Conservation (phyloP, 148 eudicot genomes). For the Rhododendron kiyosumense region DNA sequence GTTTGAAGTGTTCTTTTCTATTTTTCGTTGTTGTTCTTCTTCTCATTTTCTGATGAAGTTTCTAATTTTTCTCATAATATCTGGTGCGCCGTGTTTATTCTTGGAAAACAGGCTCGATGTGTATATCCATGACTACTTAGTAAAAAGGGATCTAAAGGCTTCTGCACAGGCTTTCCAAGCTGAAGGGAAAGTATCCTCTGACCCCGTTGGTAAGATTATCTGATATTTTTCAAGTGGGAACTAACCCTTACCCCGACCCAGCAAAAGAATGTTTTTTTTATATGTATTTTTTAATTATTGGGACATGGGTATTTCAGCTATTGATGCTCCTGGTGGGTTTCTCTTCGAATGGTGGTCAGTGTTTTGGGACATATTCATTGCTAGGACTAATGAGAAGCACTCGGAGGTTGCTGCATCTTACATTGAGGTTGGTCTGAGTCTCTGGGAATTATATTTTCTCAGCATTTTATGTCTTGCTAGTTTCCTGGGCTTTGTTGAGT, state of each 20-base stretch:
- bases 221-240: background rate
- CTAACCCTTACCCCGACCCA: background rate
- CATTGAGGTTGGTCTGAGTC: conserved; percentile 53
- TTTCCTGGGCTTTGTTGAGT: background rate
- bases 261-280: background rate
- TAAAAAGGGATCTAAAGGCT: conserved; percentile 67
- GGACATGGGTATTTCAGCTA: conserved; percentile 41
- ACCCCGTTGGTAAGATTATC: conserved; percentile 56
- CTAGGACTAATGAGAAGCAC: conserved; percentile 69
- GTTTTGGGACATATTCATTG: conserved; percentile 80
- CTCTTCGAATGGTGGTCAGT: conserved; percentile 92
- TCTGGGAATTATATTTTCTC: background rate
- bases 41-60: background rate
- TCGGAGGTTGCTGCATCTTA: conserved; percentile 67
- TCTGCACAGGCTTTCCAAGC: conserved; percentile 74
- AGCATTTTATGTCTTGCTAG: background rate
- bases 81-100: background rate
- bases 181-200: conserved; percentile 75
- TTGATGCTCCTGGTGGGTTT: conserved; percentile 86
- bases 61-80: background rate
- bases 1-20: background rate
- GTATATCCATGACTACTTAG: conserved; percentile 73
- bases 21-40: background rate
- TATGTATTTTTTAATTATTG: background rate
- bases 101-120: conserved; percentile 59